Evolutionary conservation across 2,329 filamentous ascomycete genomes (phyloP).

Genomic region (Trichoderma harzianum): DNA sequence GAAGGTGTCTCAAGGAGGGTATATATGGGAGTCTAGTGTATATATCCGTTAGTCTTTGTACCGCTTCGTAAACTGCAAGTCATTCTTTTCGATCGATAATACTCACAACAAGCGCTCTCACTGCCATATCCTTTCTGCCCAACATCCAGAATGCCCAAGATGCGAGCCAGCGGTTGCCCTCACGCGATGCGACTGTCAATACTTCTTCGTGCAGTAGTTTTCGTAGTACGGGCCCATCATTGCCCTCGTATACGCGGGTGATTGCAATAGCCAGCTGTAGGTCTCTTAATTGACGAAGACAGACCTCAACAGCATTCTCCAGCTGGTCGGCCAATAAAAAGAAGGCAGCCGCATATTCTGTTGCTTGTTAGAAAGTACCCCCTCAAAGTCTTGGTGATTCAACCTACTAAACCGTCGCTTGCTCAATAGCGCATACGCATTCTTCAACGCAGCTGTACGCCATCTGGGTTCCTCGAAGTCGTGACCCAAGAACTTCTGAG

Average conservation of each 20-base stretch:
- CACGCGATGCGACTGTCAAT: conserved; percentile 69
- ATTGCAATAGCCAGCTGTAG: conserved; percentile 87
- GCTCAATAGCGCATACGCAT: conserved; percentile 91
- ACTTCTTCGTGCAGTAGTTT: conserved; percentile 77
- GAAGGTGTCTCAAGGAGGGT: conserved; percentile 67
- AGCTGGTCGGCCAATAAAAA: conserved; percentile 87
- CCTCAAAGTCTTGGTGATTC: background rate
- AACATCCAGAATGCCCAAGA: conserved; percentile 97
- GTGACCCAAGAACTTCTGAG: conserved; percentile 76
- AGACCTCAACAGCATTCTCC: conserved; percentile 80
- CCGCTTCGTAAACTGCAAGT: no score
- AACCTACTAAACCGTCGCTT: conserved; percentile 73
- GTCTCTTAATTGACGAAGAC: conserved; percentile 82
- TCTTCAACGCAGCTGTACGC: conserved; percentile 87
- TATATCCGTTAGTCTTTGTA: background rate
- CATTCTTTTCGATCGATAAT: background rate
- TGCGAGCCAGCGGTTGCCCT: conserved; percentile 89
- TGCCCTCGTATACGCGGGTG: conserved; percentile 82
- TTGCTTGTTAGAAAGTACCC: background rate
- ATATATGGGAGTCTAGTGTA: conserved; percentile 68
- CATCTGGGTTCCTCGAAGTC: conserved; percentile 86
- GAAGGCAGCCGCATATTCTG: conserved; percentile 92
- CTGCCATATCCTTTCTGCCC: conserved; percentile 74
- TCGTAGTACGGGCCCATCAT: conserved; percentile 69
- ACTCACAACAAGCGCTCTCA: conserved; percentile 75